phyloP scores from a whole-genome alignment of 1,284 basidiomycete genomes.

The Cutaneotrichosporon cavernicola region DNA sequence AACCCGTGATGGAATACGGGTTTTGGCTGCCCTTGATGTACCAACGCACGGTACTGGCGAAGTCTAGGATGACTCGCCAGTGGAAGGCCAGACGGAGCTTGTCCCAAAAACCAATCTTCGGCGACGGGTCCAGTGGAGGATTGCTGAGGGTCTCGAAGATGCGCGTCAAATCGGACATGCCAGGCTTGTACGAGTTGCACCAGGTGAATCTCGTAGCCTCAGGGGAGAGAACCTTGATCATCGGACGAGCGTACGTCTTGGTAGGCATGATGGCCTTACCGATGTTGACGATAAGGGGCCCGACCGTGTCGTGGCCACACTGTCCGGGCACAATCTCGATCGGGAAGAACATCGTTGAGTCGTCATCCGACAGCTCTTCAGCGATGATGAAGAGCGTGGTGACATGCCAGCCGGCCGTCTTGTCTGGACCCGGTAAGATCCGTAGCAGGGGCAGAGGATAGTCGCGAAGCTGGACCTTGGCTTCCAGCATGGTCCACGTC shows the following conservation, averaged over 20 bases:
- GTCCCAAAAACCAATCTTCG: conserved; percentile 91
- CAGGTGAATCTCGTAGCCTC: conserved; percentile 76
- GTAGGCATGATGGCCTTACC: conserved; percentile 95
- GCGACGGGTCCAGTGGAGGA: conserved; percentile 80
- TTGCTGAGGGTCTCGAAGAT: conserved; percentile 79
- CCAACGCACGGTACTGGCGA: conserved; percentile 71
- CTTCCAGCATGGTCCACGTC: conserved; percentile 65
- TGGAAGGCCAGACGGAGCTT: conserved; percentile 83
- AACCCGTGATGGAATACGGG: conserved; percentile 71
- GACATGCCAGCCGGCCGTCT: conserved; percentile 47
- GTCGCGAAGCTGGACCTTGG: conserved; percentile 72
- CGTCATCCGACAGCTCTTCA: conserved; percentile 71
- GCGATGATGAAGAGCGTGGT: conserved; percentile 81
- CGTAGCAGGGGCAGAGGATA: conserved; percentile 59
- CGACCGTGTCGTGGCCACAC: conserved; percentile 59
- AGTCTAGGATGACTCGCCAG: conserved; percentile 72
- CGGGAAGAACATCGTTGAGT: conserved; percentile 71
- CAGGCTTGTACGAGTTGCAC: conserved; percentile 85
- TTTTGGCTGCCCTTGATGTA: conserved; percentile 83
- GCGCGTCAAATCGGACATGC: conserved; percentile 81
- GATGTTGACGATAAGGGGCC: conserved; percentile 65
- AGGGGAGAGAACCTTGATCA: conserved; percentile 65
- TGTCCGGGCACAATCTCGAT: conserved; percentile 63
- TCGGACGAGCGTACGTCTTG: conserved; percentile 83
- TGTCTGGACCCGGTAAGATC: conserved; percentile 44